phyloP scores from a whole-genome alignment of 768 basidiomycete genomes.

The Xerocomellus dryophilus region DNA sequence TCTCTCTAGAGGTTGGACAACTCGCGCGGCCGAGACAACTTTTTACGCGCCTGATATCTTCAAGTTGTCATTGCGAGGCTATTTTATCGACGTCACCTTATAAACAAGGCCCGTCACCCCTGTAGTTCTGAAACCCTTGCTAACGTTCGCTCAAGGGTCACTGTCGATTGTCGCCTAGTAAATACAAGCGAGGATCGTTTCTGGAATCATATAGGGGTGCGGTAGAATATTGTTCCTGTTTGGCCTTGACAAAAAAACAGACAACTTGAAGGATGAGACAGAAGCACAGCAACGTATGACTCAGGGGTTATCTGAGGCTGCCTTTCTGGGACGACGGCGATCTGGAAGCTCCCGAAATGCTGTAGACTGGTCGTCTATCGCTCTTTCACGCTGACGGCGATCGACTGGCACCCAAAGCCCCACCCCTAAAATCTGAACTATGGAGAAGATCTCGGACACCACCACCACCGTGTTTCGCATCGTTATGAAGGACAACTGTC shows the following conservation, averaged over 20 bases:
- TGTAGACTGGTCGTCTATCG: background rate
- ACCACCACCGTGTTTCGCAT: slow-evolving; percentile 26
- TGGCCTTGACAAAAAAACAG: background rate
- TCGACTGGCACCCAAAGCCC: background rate
- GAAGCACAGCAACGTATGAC: background rate
- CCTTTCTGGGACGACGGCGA: slow-evolving; percentile 9
- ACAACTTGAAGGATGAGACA: background rate
- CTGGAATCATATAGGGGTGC: background rate
- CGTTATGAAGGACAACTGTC: slow-evolving; percentile 19
- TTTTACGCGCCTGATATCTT: background rate
- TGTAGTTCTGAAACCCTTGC: background rate
- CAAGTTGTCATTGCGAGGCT: background rate
- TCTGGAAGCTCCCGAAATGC: slow-evolving; percentile 4
- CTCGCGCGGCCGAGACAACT: background rate
- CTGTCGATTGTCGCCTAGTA: background rate
- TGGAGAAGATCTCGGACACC: slow-evolving; percentile 29
- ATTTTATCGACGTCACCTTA: background rate
- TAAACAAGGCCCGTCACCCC: background rate
- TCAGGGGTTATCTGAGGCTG: background rate
- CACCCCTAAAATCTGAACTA: background rate
- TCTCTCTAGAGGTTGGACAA: background rate
- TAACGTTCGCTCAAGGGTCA: background rate
- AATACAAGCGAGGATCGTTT: background rate
- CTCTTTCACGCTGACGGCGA: background rate
- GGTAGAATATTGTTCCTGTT: background rate